These are phyloP conservation scores for Steccherinum ochraceum DNA, from an alignment of 768 basidiomycete genomes.

Conservation along the genomic window DNA sequence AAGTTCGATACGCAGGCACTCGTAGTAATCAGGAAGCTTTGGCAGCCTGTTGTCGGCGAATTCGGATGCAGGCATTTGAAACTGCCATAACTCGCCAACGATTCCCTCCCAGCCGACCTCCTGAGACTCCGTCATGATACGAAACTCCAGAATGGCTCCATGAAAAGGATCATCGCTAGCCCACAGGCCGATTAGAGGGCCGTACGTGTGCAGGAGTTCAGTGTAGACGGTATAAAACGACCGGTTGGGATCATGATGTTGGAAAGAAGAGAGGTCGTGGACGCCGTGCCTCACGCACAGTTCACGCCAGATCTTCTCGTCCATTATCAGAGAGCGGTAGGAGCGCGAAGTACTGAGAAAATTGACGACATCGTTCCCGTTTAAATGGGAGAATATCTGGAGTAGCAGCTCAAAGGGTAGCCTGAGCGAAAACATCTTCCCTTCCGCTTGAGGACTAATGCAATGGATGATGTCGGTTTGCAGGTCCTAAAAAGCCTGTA, in stretches of 20 bases:
- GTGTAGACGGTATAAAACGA: slow-evolving; percentile 15
- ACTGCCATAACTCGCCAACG: not conserved
- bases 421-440: too few species aligned
- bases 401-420: slow-evolving; percentile 17
- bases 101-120: not conserved
- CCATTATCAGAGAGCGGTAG: slow-evolving; percentile 10
- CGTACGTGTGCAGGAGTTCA: slow-evolving; percentile 14
- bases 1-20: slow-evolving; percentile 5
- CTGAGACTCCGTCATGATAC: slow-evolving; percentile 11
- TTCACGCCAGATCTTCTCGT: slow-evolving; percentile 13
- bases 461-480: too few species aligned
- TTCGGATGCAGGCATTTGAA: not conserved
- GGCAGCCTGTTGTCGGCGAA: not conserved
- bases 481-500: too few species aligned
- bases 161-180: slow-evolving; percentile 18
- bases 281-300: slow-evolving; percentile 15
- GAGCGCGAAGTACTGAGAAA: slow-evolving; percentile 5
- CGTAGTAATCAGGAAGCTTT: slow-evolving; percentile 1
- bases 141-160: slow-evolving; percentile 19
- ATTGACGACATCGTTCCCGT: slow-evolving; percentile 11
- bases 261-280: not conserved
- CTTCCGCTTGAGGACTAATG: too few species aligned
- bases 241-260: not conserved
- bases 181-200: slow-evolving; percentile 18
- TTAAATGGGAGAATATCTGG: slow-evolving; percentile 8